phyloP scores from a whole-genome alignment of 2,329 filamentous ascomycete genomes.

The Ustilaginoidea virens region DNA sequence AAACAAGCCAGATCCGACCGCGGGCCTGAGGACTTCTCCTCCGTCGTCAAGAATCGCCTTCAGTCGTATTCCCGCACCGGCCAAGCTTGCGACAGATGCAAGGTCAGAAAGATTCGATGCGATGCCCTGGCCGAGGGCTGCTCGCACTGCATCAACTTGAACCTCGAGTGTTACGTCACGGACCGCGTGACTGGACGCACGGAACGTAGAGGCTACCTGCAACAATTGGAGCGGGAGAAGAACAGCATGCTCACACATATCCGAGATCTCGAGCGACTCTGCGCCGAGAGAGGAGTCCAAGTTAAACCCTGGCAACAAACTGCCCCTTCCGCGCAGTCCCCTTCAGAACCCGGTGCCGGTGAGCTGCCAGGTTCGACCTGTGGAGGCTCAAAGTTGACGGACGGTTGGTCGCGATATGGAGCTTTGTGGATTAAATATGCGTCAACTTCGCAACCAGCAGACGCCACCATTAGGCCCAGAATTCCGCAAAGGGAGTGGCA shows the following conservation, averaged over 20 bases:
- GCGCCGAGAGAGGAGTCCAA: constrained; percentile 45
- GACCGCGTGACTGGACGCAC: constrained; percentile 76
- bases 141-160: constrained; percentile 64
- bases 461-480: constrained; percentile 10
- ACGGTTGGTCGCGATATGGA: constrained; percentile 17
- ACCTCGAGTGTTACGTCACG: constrained; percentile 67
- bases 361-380: constrained; percentile 8
- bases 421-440: constrained; percentile 20
- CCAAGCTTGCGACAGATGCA: constrained; percentile 80
- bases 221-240: constrained; percentile 61
- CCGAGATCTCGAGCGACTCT: constrained; percentile 49
- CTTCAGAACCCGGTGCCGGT: constrained; percentile 11
- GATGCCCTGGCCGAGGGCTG: constrained; percentile 69
- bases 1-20: constrained; percentile 35
- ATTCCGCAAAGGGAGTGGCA: constrained; percentile 20
- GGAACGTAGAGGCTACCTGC: constrained; percentile 61
- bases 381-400: constrained; percentile 8
- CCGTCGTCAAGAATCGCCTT: constrained; percentile 38
- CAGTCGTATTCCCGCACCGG: constrained; percentile 50
- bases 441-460: constrained; percentile 3
- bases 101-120: constrained; percentile 81
- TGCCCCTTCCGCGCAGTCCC: constrained; percentile 14
- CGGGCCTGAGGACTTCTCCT: constrained; percentile 35
- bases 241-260: constrained; percentile 51
- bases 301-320: constrained; percentile 32